Base-by-base conservation (phyloP, 2,329 filamentous ascomycete genomes). In the Paecilomyces sp. region DNA sequence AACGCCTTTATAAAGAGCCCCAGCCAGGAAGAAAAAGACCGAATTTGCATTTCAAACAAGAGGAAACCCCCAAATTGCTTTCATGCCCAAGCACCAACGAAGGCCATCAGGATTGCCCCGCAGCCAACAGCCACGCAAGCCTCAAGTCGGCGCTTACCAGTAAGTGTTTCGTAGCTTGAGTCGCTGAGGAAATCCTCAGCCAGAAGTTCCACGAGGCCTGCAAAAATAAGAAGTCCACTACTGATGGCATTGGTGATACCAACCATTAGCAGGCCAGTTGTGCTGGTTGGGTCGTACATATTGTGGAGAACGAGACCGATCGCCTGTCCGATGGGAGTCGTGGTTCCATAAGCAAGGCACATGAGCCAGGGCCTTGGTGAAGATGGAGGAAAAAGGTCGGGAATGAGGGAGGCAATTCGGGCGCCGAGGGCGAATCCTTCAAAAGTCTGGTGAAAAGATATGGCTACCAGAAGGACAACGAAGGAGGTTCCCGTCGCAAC, bases 211-310 rank as follows among this genome's bases (percentile, higher is more conserved):
- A 95, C 91, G 52, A 96, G 77, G 0, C 90, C 90, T 0, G 91
- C 91, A 70, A 93, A 95, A 3, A 95, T 79, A 30, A 96, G 75
- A 56, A 96, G 78, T 0, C 91, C 91, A 56, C 88, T 88, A 9
- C 88, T 92, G 57, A 95, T 88, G 47, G 90, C 90, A 68, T 96
- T 95, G 82, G 93, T 94, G 70, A 92, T 85, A 7, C 91, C 91
- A 5, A 95, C 91, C 77, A 93, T 88, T 28, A 95, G 77, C 55
- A 95, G 76, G 0, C 91, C 91, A 0, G 86, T 84, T 69, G 90
- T 83, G 67, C 88, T 91, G 66, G 85, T 82, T 1, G 91, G 91
- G 64, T 92, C 90, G 74, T 95, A 95, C 63, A 94, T 77, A 36
- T 85, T 86, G 73, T 94, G 90, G 22, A 93, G 82, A 3, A 88